Conservation (phyloP, 169 alveolate genomes). For the Plasmodium fragile region DNA sequence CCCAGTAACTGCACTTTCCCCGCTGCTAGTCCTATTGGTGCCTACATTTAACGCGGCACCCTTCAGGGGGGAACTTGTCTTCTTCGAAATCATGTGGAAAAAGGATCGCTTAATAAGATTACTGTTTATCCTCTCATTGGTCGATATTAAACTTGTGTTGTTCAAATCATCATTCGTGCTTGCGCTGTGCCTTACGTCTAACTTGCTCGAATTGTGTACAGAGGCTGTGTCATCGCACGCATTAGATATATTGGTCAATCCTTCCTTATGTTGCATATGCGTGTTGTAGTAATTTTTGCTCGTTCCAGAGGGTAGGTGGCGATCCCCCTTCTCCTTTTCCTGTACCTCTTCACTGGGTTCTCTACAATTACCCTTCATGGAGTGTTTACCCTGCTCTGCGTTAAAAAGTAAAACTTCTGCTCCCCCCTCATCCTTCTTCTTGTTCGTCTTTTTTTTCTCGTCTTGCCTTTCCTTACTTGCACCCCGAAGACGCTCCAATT, state of each 20-base stretch:
- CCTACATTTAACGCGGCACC: background rate
- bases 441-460: background rate
- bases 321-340: background rate
- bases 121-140: background rate
- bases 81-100: background rate
- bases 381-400: background rate
- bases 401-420: background rate
- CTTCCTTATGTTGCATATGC: background rate
- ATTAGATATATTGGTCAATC: background rate
- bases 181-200: background rate
- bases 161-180: background rate
- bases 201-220: background rate
- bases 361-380: background rate
- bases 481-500: background rate
- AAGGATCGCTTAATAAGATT: slow-evolving; percentile 9
- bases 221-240: background rate
- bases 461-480: background rate
- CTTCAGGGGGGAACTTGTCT: background rate
- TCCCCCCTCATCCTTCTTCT: background rate
- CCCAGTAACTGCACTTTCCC: background rate
- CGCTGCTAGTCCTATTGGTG: background rate
- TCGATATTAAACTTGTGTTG: background rate
- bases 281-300: background rate
- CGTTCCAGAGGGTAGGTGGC: background rate
- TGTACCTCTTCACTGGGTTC: background rate